Conservation (phyloP, 2,329 filamentous ascomycete genomes). For the Xylaria sp. region DNA sequence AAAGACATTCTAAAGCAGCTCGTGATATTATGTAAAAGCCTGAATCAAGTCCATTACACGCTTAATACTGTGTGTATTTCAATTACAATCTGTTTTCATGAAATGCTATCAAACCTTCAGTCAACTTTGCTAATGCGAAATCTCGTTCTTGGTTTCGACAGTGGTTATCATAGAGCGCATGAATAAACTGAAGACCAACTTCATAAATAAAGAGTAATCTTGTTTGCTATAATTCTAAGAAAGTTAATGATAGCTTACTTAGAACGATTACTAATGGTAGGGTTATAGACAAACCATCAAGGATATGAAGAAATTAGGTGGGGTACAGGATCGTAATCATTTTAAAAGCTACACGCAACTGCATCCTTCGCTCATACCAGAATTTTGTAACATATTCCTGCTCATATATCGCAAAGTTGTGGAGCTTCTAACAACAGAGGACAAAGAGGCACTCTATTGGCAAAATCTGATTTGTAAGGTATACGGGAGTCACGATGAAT, state of each 20-base stretch:
- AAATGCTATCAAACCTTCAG: too few species aligned
- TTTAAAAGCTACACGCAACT: slow-evolving; percentile 1
- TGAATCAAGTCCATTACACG: neutral
- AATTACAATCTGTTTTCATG: too few species aligned
- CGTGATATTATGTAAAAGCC: neutral
- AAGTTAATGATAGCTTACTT: neutral
- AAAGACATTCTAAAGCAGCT: neutral
- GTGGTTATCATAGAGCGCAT: neutral
- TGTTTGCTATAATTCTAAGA: neutral
- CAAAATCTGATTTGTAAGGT: neutral
- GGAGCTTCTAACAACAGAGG: neutral
- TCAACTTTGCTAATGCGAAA: neutral
- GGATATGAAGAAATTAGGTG: slow-evolving; percentile 8
- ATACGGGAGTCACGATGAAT: neutral
- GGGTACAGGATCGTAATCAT: slow-evolving; percentile 18
- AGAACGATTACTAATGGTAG: neutral
- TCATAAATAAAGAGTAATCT: neutral
- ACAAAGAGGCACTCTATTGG: neutral
- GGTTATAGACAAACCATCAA: neutral
- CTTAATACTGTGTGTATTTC: too few species aligned
- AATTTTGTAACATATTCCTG: neutral
- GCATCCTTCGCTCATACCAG: slow-evolving; percentile 2
- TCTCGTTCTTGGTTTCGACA: neutral
- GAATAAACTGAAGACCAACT: neutral
- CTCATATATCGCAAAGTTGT: neutral